Conservation (phyloP, 352 stramenopile genomes). For the Phytophthora sp. region DNA sequence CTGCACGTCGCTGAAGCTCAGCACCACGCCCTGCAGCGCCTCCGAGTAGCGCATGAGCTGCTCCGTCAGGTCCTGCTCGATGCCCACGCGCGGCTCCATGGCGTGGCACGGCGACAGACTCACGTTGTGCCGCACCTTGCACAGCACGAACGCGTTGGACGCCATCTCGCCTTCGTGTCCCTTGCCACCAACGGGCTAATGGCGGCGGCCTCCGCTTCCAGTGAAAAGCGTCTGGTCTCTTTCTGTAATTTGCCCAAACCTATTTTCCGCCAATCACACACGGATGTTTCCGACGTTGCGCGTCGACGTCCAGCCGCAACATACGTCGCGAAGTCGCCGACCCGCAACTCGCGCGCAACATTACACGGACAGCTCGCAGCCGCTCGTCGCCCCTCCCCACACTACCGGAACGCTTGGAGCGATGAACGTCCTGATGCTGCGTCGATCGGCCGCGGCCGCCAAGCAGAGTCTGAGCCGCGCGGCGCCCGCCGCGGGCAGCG, state of each 20-base stretch:
- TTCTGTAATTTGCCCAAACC: not conserved
- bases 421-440: constrained; percentile 65
- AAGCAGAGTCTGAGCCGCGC: constrained; percentile 34
- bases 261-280: constrained; percentile 5
- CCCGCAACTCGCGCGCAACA: no score
- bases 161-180: constrained; percentile 10
- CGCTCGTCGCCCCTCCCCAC: constrained; percentile 22
- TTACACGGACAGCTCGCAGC: no score
- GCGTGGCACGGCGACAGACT: constrained; percentile 81
- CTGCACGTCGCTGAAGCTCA: constrained; percentile 75
- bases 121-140: constrained; percentile 71
- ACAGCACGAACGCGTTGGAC: constrained; percentile 59
- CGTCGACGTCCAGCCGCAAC: no score
- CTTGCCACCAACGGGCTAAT: constrained; percentile 24
- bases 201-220: constrained; percentile 28
- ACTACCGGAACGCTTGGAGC: constrained; percentile 35
- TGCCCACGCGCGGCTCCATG: constrained; percentile 63
- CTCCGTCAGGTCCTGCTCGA: constrained; percentile 76
- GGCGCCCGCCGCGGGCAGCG: constrained; percentile 9
- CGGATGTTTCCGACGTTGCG: no score
- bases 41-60: constrained; percentile 88
- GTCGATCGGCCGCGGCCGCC: constrained; percentile 52
- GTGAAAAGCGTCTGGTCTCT: constrained; percentile 16
- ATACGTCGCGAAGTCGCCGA: no score
- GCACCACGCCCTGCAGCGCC: constrained; percentile 67